Percentiles rank a stretch among this genome's conserved stretches.
These are phyloP conservation scores for Sporobolomyces roseus DNA, from an alignment of 768 basidiomycete species.

Conservation along the genomic window DNA sequence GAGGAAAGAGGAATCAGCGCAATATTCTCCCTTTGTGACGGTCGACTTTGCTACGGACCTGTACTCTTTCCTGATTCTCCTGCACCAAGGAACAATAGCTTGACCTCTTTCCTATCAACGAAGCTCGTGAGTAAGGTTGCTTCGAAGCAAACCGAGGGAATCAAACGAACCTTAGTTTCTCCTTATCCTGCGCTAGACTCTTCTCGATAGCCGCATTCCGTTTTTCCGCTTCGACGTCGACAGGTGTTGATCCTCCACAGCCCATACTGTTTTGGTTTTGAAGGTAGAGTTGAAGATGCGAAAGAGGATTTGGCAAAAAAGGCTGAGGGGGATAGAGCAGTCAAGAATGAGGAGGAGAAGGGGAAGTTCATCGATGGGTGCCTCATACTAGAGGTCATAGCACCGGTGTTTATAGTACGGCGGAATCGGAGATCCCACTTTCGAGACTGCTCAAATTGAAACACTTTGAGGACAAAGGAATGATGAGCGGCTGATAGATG, in stretches of 20 bases:
- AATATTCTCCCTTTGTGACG: no score
- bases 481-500: no score
- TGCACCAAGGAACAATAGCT: constrained; percentile 51
- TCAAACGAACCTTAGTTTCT: constrained; percentile 1
- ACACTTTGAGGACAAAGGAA: no score
- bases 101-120: constrained; percentile 24
- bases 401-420: no score
- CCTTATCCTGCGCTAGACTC: constrained; percentile 12
- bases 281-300: neutral
- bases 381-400: no score
- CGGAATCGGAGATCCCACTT: no score
- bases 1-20: no score
- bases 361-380: neutral
- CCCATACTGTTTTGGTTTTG: neutral
- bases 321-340: neutral
- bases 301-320: neutral
- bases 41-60: constrained; percentile 54
- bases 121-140: no score
- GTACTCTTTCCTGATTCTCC: constrained; percentile 97
- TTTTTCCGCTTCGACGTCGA: constrained; percentile 21
- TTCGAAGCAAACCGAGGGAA: neutral
- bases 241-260: constrained; percentile 14
- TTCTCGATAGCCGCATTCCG: constrained; percentile 28
- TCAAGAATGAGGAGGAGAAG: constrained; percentile 9
- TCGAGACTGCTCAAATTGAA: no score